A percentile compares a stretch with the other conserved stretches of the same genome.
Evolutionary conservation across 148 eudicot species (phyloP).

Genomic region (Cornus florida): DNA sequence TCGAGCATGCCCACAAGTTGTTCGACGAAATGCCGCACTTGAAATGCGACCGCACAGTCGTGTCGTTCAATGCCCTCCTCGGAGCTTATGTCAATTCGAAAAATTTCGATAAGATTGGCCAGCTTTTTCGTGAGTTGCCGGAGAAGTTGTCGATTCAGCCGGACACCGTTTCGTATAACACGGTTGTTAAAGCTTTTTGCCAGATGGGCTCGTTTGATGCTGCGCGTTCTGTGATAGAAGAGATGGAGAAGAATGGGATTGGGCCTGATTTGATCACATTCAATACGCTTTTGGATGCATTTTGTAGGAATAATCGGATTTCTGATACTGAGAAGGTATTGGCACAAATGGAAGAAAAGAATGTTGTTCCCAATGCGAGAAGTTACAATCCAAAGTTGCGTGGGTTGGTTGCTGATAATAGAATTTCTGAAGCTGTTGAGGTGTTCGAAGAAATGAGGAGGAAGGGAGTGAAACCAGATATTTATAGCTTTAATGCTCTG

Average conservation of each 20-base stretch:
- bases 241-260: constrained; percentile 47
- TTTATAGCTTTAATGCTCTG: constrained; percentile 28
- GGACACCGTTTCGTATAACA: constrained; percentile 47
- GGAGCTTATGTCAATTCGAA: constrained; percentile 46
- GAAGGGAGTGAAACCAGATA: constrained; percentile 26
- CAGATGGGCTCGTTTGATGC: constrained; percentile 35
- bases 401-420: constrained; percentile 31
- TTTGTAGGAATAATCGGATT: constrained; percentile 29
- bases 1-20: constrained; percentile 55
- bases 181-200: constrained; percentile 32
- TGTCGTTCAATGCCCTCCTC: constrained; percentile 60
- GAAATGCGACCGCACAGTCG: constrained; percentile 44
- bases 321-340: constrained; percentile 43
- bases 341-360: constrained; percentile 41
- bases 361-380: constrained; percentile 33
- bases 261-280: constrained; percentile 31
- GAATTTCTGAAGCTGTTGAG: constrained; percentile 32
- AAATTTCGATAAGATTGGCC: constrained; percentile 35
- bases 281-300: constrained; percentile 37
- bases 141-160: constrained; percentile 36
- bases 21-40: constrained; percentile 70
- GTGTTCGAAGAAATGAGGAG: constrained; percentile 32
- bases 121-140: constrained; percentile 36
- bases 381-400: constrained; percentile 40
- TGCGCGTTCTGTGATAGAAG: constrained; percentile 30